phyloP scores from a whole-genome alignment of 2,329 filamentous ascomycete species.

The Aspergillus aculeatus region DNA sequence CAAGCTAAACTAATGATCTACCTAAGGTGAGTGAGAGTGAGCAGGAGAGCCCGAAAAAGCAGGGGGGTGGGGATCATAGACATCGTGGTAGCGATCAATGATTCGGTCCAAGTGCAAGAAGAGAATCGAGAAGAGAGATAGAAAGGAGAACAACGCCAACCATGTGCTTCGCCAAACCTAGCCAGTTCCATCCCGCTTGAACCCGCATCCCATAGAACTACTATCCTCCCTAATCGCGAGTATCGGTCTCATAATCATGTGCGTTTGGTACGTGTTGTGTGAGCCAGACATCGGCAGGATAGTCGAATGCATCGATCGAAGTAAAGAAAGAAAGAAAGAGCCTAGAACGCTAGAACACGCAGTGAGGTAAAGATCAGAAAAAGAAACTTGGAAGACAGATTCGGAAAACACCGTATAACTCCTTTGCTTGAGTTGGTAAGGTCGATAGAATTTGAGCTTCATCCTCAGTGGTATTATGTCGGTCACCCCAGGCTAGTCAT shows the following conservation, averaged over 20 bases:
- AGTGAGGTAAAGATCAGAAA: neutral
- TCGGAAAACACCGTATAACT: neutral
- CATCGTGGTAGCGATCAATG: neutral
- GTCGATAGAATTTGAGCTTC: neutral
- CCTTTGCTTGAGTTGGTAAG: neutral
- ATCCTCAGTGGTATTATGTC: neutral
- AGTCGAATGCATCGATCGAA: neutral
- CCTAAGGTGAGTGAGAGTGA: slow-evolving; percentile 8
- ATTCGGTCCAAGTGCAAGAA: neutral
- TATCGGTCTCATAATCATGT: too few relatives aligned
- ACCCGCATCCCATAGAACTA: neutral
- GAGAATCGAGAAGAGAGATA: slow-evolving; percentile 5
- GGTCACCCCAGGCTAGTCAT: neutral
- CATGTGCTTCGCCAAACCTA: neutral
- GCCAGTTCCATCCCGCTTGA: neutral
- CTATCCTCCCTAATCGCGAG: too few relatives aligned
- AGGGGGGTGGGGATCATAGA: neutral
- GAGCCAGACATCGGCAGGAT: neutral
- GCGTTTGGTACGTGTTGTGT: too few relatives aligned
- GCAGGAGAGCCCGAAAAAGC: slow-evolving; percentile 5
- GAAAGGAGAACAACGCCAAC: neutral
- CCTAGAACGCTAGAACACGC: neutral
- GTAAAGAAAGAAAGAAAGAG: neutral
- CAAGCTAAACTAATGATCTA: slow-evolving; percentile 11
- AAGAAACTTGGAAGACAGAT: neutral